A percentile compares a stretch with the other conserved stretches of the same genome.
Conservation (phyloP, 176 grass and related monocot species). For the Bromus sterilis region DNA sequence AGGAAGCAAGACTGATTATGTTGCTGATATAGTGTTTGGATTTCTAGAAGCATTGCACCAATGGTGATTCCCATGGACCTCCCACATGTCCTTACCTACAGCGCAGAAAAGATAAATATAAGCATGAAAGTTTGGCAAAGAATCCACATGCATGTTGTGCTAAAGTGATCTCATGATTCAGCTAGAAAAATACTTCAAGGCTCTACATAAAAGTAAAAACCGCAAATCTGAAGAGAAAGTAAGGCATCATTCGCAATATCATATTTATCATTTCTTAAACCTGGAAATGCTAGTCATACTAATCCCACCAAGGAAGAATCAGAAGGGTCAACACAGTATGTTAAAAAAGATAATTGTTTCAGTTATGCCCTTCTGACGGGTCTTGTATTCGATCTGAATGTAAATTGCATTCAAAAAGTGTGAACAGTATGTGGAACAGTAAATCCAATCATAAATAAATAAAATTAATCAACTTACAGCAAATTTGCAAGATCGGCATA, state of each 20-base stretch:
- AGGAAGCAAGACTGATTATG: slow-evolving; percentile 96
- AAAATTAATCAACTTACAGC: slow-evolving; percentile 60
- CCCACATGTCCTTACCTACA: slow-evolving; percentile 90
- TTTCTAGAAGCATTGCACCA: slow-evolving; percentile 89
- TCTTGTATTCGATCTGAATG: slow-evolving; percentile 14
- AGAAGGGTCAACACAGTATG: background rate
- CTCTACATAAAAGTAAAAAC: background rate
- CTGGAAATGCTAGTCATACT: background rate
- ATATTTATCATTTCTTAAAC: background rate
- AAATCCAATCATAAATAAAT: slow-evolving; percentile 10
- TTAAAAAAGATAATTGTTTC: background rate
- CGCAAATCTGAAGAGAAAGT: background rate
- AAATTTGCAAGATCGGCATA: slow-evolving; percentile 94
- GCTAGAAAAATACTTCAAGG: background rate
- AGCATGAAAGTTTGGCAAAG: background rate
- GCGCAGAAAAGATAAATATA: slow-evolving; percentile 15
- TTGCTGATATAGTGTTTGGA: slow-evolving; percentile 87
- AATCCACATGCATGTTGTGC: background rate
- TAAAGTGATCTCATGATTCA: background rate
- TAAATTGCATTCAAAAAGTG: slow-evolving; percentile 26
- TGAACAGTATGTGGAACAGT: too few species aligned
- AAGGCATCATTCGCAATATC: background rate
- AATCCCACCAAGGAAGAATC: background rate
- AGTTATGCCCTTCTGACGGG: background rate
- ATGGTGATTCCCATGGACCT: slow-evolving; percentile 78